Evolutionary conservation across 176 grass and related monocot genomes (phyloP), one percentile per base, ranked within the genome.

Genomic region (Lolium rigidum): DNA sequence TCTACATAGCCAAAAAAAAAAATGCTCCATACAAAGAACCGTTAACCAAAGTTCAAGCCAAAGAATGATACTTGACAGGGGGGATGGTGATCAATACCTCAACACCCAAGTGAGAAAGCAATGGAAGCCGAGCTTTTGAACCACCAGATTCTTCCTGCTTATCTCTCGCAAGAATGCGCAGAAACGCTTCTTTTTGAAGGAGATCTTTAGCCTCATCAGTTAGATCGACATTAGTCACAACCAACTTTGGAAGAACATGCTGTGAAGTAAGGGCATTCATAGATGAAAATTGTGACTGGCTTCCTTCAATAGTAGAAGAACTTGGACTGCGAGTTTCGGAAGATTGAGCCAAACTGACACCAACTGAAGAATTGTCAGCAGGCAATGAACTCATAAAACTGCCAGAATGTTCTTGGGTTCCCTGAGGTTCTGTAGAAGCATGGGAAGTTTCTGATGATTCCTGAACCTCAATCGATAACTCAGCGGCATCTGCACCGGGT

Each of bases 81-180:
- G 81, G 64, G 64, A 86, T 44, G 71, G 56, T 24, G 82, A 57
- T 12, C 31, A 85, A 83, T 98, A 98, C 95, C 95, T 98, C 95
- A 87, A 95, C 86, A 78, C 95, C 88, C 71, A 98, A 78, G 70
- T 98, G 93, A 83, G 91, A 88, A 90, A 98, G 91, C 81, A 98
- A 85, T 57, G 90, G 88, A 86, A 94, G 80, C 65, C 74, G 89
- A 74, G 90, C 79, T 59, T 92, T 80, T 68, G 88, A 89, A 77
- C 93, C 86, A 79, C 86, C 81, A 87, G 93, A 86, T 77, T 86
- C 26, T 88, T 86, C 87, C 90, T 93, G 87, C 76, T 94, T 93
- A 83, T 98, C 86, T 80, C 86, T 88, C 39, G 84, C 86, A 70
- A 98, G 85, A 86, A 98, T 92, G 17, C 95, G 93, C 84, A 92